Percentiles rank a stretch among this genome's conserved stretches.
phyloP scores from a whole-genome alignment of 2,329 filamentous ascomycete species.

The Chaetomium sp. region DNA sequence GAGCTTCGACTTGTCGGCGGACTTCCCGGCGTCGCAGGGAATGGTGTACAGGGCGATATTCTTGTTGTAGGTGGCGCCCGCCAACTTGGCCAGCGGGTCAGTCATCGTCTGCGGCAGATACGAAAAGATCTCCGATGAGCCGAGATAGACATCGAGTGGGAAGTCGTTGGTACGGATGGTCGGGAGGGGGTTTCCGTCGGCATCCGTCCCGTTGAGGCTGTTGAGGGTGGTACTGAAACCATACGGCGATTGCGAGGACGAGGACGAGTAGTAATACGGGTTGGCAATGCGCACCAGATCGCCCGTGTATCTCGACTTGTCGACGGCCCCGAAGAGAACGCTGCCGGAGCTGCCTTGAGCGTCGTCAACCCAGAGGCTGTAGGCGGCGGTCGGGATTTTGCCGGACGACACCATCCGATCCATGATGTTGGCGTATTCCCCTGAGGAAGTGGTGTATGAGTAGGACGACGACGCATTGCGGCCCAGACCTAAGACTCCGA shows the following conservation, averaged over 20 bases:
- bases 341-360: constrained; percentile 24
- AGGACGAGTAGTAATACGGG: not conserved
- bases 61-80: constrained; percentile 24
- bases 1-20: constrained; percentile 19
- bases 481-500: constrained; percentile 28
- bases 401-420: constrained; percentile 25
- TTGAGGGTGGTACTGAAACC: constrained; percentile 13
- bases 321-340: constrained; percentile 30
- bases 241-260: not conserved
- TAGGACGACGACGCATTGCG: constrained; percentile 19
- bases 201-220: constrained; percentile 17
- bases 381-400: constrained; percentile 26
- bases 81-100: constrained; percentile 24
- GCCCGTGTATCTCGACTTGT: constrained; percentile 25
- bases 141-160: constrained; percentile 18
- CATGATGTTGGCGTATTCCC: constrained; percentile 21
- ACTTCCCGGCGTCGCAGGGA: constrained; percentile 23
- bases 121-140: constrained; percentile 23
- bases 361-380: constrained; percentile 30
- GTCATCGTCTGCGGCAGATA: constrained; percentile 24
- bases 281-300: constrained; percentile 19
- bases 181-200: constrained; percentile 1
- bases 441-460: constrained; percentile 1
- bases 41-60: constrained; percentile 16
- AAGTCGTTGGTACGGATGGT: constrained; percentile 18